These are phyloP conservation scores for Salix purpurea DNA, from an alignment of 345 rosid genomes.

Conservation along the genomic window DNA sequence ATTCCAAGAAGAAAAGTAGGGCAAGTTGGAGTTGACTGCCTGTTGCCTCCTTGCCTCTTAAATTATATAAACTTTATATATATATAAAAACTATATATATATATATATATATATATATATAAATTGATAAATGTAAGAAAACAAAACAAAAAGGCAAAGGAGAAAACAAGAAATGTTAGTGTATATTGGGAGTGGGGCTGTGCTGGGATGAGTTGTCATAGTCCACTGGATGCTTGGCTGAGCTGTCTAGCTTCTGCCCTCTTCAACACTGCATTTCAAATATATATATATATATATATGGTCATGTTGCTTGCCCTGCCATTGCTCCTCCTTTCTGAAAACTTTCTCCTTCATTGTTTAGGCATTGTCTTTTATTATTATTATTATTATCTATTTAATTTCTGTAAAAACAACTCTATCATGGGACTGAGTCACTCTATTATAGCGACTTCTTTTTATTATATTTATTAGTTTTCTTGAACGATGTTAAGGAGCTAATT, in stretches of 20 bases:
- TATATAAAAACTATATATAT: no score
- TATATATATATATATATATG: no score
- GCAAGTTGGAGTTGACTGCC: neutral
- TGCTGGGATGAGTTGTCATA: slow-evolving; percentile 26
- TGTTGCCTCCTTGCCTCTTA: neutral
- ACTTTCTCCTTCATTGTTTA: neutral
- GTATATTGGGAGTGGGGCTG: neutral
- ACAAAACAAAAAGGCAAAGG: neutral
- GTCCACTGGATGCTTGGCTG: slow-evolving; percentile 18
- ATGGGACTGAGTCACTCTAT: no score
- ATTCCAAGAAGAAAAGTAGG: neutral
- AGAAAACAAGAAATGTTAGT: neutral
- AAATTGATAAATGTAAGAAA: neutral
- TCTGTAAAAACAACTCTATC: neutral
- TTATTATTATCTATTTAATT: no score
- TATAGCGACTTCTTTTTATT: no score
- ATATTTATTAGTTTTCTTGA: no score
- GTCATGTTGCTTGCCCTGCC: slow-evolving; percentile 15
- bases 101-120: no score
- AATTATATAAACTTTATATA: no score
- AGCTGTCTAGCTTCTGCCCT: slow-evolving; percentile 12
- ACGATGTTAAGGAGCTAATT: no score
- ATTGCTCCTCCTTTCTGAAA: neutral
- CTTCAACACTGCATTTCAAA: neutral
- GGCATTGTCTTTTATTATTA: no score